phyloP scores from a whole-genome alignment of 176 grass and related monocot species.

The Hordeum marinum region DNA sequence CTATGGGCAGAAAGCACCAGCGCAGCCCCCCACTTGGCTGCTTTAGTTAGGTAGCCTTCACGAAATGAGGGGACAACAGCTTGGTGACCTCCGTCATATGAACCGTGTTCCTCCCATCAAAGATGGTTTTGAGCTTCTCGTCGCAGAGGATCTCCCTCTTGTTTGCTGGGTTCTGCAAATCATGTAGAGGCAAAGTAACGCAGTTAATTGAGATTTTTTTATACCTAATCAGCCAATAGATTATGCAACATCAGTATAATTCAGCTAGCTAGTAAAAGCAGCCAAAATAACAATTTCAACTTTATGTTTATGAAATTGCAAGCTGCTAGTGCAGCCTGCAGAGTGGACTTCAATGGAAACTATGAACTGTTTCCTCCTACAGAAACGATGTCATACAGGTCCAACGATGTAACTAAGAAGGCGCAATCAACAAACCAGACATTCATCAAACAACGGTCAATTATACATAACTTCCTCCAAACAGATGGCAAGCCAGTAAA shows the following conservation, averaged over 20 bases:
- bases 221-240: not conserved
- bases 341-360: not conserved
- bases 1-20: not conserved
- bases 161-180: constrained; percentile 61
- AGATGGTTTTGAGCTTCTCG: constrained; percentile 65
- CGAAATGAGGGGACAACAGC: constrained; percentile 61
- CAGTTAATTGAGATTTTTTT: not conserved
- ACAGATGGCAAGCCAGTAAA: not conserved
- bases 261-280: not conserved
- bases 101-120: constrained; percentile 63
- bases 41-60: constrained; percentile 54
- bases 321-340: not conserved
- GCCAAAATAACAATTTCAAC: not conserved
- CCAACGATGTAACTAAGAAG: not conserved
- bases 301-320: not conserved
- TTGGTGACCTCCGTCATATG: constrained; percentile 65
- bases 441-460: not conserved
- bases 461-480: not conserved
- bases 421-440: not conserved
- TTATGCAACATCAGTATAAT: not conserved
- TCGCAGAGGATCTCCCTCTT: constrained; percentile 71
- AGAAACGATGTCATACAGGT: not conserved
- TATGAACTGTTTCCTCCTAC: not conserved
- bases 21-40: not conserved
- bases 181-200: not conserved